Percentiles rank a stretch among this genome's conserved stretches.
Conservation (phyloP, 2,329 filamentous ascomycete species). For the Cucurbitaria berberidis region DNA sequence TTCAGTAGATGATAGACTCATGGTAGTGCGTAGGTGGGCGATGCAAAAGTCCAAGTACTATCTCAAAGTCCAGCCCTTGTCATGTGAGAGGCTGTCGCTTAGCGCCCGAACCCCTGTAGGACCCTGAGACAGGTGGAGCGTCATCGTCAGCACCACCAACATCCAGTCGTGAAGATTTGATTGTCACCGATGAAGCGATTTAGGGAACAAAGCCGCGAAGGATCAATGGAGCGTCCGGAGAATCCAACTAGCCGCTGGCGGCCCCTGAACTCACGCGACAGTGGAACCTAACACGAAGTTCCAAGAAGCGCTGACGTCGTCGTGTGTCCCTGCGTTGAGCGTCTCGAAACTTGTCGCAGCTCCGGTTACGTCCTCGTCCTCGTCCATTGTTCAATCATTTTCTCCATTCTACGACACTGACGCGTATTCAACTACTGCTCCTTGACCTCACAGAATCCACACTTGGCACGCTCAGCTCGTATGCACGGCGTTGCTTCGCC, state of each 20-base stretch:
- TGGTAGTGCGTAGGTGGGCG: too few species aligned
- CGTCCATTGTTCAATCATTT: constrained; percentile 5
- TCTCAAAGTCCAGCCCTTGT: too few species aligned
- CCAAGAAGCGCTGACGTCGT: constrained; percentile 36
- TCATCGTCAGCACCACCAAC: not conserved
- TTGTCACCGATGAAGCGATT: not conserved
- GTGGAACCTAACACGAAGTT: constrained; percentile 18
- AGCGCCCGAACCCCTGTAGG: constrained; percentile 12
- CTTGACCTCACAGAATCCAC: constrained; percentile 1
- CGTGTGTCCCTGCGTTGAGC: constrained; percentile 23
- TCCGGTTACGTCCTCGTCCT: constrained; percentile 16
- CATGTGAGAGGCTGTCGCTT: constrained; percentile 3
- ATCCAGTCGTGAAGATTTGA: not conserved
- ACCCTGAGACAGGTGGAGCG: constrained; percentile 32
- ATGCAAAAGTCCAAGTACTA: too few species aligned
- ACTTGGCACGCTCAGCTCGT: constrained; percentile 8
- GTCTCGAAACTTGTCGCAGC: constrained; percentile 17
- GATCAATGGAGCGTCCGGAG: not conserved
- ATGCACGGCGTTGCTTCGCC: constrained; percentile 16
- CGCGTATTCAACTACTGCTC: not conserved
- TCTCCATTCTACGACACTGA: not conserved
- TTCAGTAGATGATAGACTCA: too few species aligned
- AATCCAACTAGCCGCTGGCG: constrained; percentile 1
- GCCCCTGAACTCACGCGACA: constrained; percentile 1
- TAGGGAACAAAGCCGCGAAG: not conserved